Conservation (phyloP, 2,329 filamentous ascomycete species). For the Hymenoscyphus infarciens region DNA sequence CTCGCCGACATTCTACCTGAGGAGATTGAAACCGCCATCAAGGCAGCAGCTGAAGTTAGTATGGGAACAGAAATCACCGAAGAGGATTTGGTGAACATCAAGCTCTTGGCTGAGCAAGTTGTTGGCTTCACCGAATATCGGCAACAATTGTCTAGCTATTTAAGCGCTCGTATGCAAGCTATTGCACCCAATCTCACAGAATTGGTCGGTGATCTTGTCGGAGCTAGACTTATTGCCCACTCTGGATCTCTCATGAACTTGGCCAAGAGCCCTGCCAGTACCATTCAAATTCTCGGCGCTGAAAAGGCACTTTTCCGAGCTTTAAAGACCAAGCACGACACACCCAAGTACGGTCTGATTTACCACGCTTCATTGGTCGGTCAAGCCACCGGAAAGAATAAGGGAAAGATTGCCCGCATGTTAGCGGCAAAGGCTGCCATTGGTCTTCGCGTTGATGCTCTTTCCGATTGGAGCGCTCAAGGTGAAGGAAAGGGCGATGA, state of each 20-base stretch:
- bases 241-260: conserved; percentile 91
- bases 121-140: conserved; percentile 90
- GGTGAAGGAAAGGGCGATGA: conserved; percentile 60
- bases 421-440: conserved; percentile 90
- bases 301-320: conserved; percentile 99
- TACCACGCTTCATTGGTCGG: conserved; percentile 92
- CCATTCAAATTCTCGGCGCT: conserved; percentile 95
- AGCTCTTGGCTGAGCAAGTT: conserved; percentile 87
- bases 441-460: conserved; percentile 87
- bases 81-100: conserved; percentile 90
- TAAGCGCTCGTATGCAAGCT: conserved; percentile 90
- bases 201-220: conserved; percentile 88
- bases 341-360: conserved; percentile 95
- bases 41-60: conserved; percentile 90
- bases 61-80: conserved; percentile 98
- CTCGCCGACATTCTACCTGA: conserved; percentile 90
- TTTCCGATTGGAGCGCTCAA: conserved; percentile 71
- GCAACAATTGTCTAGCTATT: conserved; percentile 80
- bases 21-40: conserved; percentile 87
- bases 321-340: conserved; percentile 98
- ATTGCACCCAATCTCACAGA: conserved; percentile 95
- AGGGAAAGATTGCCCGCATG: conserved; percentile 98
- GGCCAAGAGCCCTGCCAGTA: conserved; percentile 91
- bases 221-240: conserved; percentile 91
- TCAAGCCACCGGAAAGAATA: conserved; percentile 96